Evolutionary conservation across 257 asterid species (phyloP).

Genomic region (Hygrophila difformis): DNA sequence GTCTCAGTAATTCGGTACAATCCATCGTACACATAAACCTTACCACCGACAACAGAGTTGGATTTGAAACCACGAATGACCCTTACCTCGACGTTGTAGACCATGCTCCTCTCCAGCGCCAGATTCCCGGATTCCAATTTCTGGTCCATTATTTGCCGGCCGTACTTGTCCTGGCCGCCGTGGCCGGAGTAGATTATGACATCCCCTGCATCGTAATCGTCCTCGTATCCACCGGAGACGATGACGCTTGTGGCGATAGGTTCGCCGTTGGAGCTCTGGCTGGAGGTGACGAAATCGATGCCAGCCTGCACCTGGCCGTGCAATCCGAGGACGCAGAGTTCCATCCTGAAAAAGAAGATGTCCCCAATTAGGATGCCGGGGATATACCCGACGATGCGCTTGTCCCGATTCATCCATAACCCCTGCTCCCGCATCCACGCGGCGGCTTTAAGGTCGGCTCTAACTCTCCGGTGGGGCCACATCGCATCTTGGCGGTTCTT

Average conservation of each 20-base stretch:
- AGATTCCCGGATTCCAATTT: conserved; percentile 65
- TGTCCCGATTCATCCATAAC: conserved; percentile 70
- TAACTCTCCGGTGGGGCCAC: conserved; percentile 21
- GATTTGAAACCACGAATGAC: conserved; percentile 79
- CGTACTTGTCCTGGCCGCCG: conserved; percentile 80
- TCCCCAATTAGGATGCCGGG: conserved; percentile 76
- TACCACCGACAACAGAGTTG: conserved; percentile 57
- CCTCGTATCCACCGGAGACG: conserved; percentile 89
- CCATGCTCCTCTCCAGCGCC: conserved; percentile 76
- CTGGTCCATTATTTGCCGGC: conserved; percentile 61
- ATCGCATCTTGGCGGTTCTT: conserved; percentile 15
- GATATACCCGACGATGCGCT: conserved; percentile 66
- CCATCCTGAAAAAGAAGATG: conserved; percentile 77
- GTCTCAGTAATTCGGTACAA: conserved; percentile 48
- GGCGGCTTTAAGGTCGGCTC: conserved; percentile 73
- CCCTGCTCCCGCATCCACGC: conserved; percentile 48
- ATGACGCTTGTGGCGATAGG: conserved; percentile 82
- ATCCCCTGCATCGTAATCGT: conserved; percentile 72
- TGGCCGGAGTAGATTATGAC: conserved; percentile 75
- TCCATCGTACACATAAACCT: conserved; percentile 85
- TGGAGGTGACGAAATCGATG: conserved; percentile 61
- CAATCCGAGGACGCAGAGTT: conserved; percentile 66
- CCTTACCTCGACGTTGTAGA: conserved; percentile 69
- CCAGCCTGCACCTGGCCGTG: conserved; percentile 94
- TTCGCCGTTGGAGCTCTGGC: conserved; percentile 75